Evolutionary conservation across 495 filamentous ascomycete genomes (phyloP), one percentile per base, ranked within the genome.

Genomic region (Aspergillus olivimuriae): DNA sequence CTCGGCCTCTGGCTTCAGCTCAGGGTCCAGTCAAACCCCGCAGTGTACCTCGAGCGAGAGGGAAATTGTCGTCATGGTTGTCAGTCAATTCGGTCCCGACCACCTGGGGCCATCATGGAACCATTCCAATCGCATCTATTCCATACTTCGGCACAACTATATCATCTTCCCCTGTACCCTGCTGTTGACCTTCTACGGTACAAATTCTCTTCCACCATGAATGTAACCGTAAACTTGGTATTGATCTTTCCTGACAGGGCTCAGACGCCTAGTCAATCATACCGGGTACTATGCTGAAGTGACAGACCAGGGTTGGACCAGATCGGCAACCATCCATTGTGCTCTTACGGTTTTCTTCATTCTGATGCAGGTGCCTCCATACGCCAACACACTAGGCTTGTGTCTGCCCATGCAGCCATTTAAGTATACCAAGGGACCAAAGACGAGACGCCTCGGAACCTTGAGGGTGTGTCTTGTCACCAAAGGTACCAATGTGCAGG

Each of bases 401-500:
- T 47, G 44, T 24, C 37, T 36, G 7, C 37, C 37, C 2, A 47
- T 47, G 44, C 28, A 19, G 30, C 44, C 44, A 12, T 22, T 34
- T 22, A 40, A 41, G 23, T 28, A 39, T 4, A 12, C 36, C 2
- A 15, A 15, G 11, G 5, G 15, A 3, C 36, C 44, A 10, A 35
- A 28, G 20, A 41, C 30, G 10, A 15, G 44, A 26, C 28, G 19
- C 2, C 31, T 47, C 4, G 38, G 21, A 16, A 47, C 44, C 0
- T 28, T 47, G 6, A n/a, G 30, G 9, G 18, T 47, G 9, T 47
- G 37, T n/a, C 44, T 46, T n/a, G 44, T 41, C n/a, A 47, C 44
- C 1, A 47, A 41, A 19, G 44, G 44, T 1, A 40, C 37, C 0
- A 47, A 47, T 30, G 37, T 35, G 31, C 37, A 40, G n/a, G 35